A percentile compares a stretch with the other conserved stretches of the same genome.
These are phyloP conservation scores for Pythium oligandrum DNA, from an alignment of 352 stramenopile genomes.

Conservation along the genomic window DNA sequence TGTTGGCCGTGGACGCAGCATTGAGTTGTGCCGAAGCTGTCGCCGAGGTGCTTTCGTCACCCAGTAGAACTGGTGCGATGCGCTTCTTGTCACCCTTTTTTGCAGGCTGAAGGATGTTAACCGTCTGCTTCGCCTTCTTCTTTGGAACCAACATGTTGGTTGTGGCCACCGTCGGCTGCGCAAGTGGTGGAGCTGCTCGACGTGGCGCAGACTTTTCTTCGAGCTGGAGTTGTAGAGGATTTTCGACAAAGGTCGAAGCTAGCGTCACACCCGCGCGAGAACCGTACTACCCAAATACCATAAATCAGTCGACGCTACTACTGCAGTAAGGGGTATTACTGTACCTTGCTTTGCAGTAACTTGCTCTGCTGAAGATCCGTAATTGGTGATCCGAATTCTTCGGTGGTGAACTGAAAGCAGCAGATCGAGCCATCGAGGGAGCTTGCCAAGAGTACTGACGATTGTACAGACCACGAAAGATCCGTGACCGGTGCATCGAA, in stretches of 20 bases:
- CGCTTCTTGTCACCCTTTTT: conserved; percentile 66
- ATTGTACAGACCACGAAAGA: conserved; percentile 56
- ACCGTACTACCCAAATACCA: conserved; percentile 51
- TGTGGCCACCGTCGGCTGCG: conserved; percentile 12
- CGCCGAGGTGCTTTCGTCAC: too few relatives aligned
- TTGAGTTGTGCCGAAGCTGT: conserved; percentile 14
- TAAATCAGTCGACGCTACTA: neutral
- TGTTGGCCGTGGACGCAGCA: conserved; percentile 63
- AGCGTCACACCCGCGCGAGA: conserved; percentile 75
- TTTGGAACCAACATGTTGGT: conserved; percentile 63
- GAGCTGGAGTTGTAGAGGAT: conserved; percentile 75
- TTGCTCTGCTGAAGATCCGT: conserved; percentile 75
- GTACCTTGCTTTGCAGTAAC: conserved; percentile 70
- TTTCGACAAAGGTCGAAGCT: conserved; percentile 73
- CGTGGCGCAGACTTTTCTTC: conserved; percentile 47
- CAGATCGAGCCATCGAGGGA: conserved; percentile 83
- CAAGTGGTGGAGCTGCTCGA: conserved; percentile 7
- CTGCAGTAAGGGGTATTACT: neutral
- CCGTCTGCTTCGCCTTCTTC: conserved; percentile 29
- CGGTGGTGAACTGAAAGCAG: conserved; percentile 66
- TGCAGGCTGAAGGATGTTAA: conserved; percentile 30
- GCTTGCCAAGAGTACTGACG: conserved; percentile 60
- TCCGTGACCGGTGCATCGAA: conserved; percentile 84
- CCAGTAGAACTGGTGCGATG: conserved; percentile 39
- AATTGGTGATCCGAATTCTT: conserved; percentile 68